Evolutionary conservation across 345 rosid genomes (phyloP).

Genomic region (Gossypium mustelinum): DNA sequence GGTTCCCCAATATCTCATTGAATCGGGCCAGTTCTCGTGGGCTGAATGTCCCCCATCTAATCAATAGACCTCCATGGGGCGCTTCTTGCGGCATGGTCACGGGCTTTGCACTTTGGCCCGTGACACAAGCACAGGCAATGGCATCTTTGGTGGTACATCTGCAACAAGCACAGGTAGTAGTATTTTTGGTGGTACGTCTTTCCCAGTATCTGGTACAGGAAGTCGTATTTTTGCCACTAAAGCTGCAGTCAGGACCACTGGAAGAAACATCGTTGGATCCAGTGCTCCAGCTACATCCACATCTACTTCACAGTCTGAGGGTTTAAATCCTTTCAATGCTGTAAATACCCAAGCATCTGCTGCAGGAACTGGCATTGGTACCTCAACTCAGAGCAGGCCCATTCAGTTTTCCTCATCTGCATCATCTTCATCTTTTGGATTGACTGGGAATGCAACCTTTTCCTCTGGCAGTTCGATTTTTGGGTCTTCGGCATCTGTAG

Average conservation of each 20-base stretch:
- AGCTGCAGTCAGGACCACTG: constrained; percentile 25
- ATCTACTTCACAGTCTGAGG: constrained; percentile 39
- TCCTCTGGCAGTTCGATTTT: constrained; percentile 45
- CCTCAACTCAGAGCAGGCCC: constrained; percentile 49
- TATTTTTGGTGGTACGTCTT: constrained; percentile 33
- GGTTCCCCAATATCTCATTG: too few relatives aligned
- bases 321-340: constrained; percentile 37
- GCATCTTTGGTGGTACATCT: constrained; percentile 22
- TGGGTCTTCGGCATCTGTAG: constrained; percentile 42
- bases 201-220: constrained; percentile 31
- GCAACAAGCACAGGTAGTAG: constrained; percentile 30
- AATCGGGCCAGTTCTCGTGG: too few relatives aligned
- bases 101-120: too few relatives aligned
- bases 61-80: too few relatives aligned
- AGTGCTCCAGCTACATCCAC: constrained; percentile 40
- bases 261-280: constrained; percentile 41
- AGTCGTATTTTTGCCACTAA: constrained; percentile 27
- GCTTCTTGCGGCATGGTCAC: too few relatives aligned
- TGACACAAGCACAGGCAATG: constrained; percentile 11
- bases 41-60: too few relatives aligned
- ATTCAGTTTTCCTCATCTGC: constrained; percentile 46
- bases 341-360: constrained; percentile 39
- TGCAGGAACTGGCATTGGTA: constrained; percentile 37
- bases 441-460: constrained; percentile 36
- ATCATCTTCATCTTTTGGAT: constrained; percentile 44